phyloP scores from a whole-genome alignment of 2,329 filamentous ascomycete species.

The Paraconiothyrium brasiliense region DNA sequence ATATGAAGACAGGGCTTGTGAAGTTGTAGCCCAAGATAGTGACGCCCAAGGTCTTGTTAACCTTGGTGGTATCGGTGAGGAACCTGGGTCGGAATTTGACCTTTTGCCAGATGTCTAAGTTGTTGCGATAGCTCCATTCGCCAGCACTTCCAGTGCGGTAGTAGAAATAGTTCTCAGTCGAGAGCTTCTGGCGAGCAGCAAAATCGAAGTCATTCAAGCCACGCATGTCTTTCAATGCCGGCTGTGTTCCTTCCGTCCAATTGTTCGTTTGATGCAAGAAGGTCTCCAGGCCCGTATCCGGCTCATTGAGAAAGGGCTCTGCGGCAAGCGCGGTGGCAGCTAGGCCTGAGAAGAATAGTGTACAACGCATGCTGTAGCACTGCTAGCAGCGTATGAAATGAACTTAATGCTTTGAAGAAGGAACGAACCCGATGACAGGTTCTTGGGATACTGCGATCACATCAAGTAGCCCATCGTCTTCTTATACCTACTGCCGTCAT shows the following conservation, averaged over 20 bases:
- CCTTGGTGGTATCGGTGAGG: conserved; percentile 56
- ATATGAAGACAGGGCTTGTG: conserved; percentile 61
- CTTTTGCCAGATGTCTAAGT: conserved; percentile 60
- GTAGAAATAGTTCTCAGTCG: conserved; percentile 59
- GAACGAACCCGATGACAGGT: background rate
- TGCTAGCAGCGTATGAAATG: conserved; percentile 2
- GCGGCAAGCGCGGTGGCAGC: conserved; percentile 15
- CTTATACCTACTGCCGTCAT: background rate
- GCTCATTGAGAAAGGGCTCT: conserved; percentile 20
- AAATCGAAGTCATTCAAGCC: conserved; percentile 62
- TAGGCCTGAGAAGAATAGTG: conserved; percentile 17
- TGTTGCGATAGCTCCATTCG: conserved; percentile 63
- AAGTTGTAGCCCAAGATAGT: conserved; percentile 62
- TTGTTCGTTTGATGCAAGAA: conserved; percentile 16
- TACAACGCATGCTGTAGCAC: conserved; percentile 13
- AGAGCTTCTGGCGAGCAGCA: conserved; percentile 58
- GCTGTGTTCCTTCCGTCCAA: conserved; percentile 42
- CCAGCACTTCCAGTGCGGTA: conserved; percentile 62
- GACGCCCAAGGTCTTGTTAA: conserved; percentile 48
- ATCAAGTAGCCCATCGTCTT: background rate
- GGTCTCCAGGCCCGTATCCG: conserved; percentile 20
- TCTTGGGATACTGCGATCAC: background rate
- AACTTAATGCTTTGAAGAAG: background rate
- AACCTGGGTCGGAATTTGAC: conserved; percentile 56
- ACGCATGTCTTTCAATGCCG: conserved; percentile 46